A percentile compares a stretch with the other conserved stretches of the same genome.
Conservation (phyloP, 2,329 filamentous ascomycete genomes). For the Endoconidiophora polonica region DNA sequence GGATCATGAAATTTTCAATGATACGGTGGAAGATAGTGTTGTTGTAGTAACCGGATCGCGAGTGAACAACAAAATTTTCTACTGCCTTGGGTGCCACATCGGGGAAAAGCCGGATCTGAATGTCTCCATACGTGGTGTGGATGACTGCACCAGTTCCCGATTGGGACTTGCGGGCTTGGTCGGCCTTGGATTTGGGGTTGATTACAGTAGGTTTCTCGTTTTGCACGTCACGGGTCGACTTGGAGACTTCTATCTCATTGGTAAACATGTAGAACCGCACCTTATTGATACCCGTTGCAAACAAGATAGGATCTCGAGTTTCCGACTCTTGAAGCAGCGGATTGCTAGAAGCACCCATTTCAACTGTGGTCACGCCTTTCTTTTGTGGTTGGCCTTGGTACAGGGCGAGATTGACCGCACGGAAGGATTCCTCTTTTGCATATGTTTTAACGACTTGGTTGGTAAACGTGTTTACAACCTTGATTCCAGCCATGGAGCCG, state of each 20-base stretch:
- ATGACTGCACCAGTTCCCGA: conserved; percentile 66
- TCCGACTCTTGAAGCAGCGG: conserved; percentile 87
- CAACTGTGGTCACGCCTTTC: conserved; percentile 82
- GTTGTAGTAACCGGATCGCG: conserved; percentile 87
- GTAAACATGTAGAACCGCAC: conserved; percentile 97
- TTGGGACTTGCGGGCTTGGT: conserved; percentile 45
- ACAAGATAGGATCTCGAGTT: conserved; percentile 72
- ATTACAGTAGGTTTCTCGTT: conserved; percentile 69
- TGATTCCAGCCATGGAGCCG: conserved; percentile 79
- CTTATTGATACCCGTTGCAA: conserved; percentile 71
- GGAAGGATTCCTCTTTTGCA: conserved; percentile 75
- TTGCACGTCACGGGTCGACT: conserved; percentile 74
- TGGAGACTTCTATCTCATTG: conserved; percentile 69
- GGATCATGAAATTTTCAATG: conserved; percentile 98
- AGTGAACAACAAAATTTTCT: conserved; percentile 92
- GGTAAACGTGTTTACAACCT: conserved; percentile 90
- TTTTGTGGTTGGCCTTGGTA: conserved; percentile 95
- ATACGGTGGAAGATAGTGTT: conserved; percentile 94
- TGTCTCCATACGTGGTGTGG: conserved; percentile 88
- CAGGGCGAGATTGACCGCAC: conserved; percentile 64
- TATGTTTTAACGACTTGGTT: conserved; percentile 85
- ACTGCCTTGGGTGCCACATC: conserved; percentile 86
- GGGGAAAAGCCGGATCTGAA: conserved; percentile 82
- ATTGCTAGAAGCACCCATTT: conserved; percentile 92
- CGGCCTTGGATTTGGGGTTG: conserved; percentile 26